Base-by-base conservation (phyloP, 495 filamentous ascomycete genomes). In the Tuber brumale region DNA sequence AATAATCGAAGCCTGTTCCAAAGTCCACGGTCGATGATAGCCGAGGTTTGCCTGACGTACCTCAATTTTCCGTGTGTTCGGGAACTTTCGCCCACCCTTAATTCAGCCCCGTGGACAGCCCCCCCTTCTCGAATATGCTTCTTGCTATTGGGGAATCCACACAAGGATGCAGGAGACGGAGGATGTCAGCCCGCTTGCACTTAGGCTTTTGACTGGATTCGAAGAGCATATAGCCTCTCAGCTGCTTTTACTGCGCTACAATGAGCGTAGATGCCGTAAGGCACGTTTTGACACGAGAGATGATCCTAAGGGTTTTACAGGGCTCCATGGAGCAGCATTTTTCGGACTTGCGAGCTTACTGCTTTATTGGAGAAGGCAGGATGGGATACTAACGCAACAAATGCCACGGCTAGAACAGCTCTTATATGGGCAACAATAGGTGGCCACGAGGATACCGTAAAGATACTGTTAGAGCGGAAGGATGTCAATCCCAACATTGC, bases 401-500 rank as follows among this genome's bases (percentile, higher is more conserved):
- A 48, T 48, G 23, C 5, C 46, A 2, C 8, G 6, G 51, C 16
- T 23, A 2, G 19, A 6, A 48, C 45, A 19, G 18, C 45, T 0
- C 45, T 48, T 23, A 0, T 4, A 8, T 23, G 45, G 18, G 45
- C 45, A 48, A 18, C 19, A 1, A 18, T 19, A 23, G 6, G 5
- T 2, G 45, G 45, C 1, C 45, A 48, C 21, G 19, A 23, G 19
- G 45, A 8, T 2, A 3, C 21, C 2, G 45, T 48, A 7, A 48
- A 19, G 19, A 1, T 23, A 4, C 45, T 48, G 4, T 23, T 48
- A 6, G 6, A 8, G 4, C 45, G 45, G 16, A 1, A 48, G 6
- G 45, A 48, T 48, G 18, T 48, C 19, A 48, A 48, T 8, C 19
- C 45, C 23, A 71, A 85, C 27, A 75, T 71, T 31, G 12, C 77